A percentile compares a stretch with the other conserved stretches of the same genome.
Evolutionary conservation across 345 rosid genomes (phyloP).

Genomic region (Murraya paniculata): DNA sequence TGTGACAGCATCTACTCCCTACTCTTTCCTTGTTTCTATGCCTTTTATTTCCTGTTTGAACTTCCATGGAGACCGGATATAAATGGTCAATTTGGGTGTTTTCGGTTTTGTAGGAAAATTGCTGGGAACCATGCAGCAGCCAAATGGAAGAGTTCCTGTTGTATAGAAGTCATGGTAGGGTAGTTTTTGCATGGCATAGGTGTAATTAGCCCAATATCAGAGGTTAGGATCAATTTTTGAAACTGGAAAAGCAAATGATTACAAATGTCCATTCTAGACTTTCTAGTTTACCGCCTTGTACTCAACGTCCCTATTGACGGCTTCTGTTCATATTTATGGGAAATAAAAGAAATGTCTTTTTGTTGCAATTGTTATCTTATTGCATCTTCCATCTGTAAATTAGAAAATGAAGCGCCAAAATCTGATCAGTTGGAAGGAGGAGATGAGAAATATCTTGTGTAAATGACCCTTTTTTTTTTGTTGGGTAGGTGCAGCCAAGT

Average conservation of each 20-base stretch:
- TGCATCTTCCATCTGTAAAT: not conserved
- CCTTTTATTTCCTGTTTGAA: not conserved
- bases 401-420: not conserved
- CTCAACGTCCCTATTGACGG: not conserved
- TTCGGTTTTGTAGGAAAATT: slow-evolving; percentile 37
- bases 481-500: not conserved
- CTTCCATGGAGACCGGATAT: not conserved
- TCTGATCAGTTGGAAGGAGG: not conserved
- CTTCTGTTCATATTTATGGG: slow-evolving; percentile 25
- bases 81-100: not conserved
- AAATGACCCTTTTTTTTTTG: too few species aligned
- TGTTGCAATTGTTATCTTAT: not conserved
- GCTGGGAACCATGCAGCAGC: slow-evolving; percentile 35
- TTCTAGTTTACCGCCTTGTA: slow-evolving; percentile 14
- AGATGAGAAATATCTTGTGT: not conserved
- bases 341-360: slow-evolving; percentile 24
- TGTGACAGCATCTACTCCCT: not conserved
- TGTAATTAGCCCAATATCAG: slow-evolving; percentile 35
- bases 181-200: slow-evolving; percentile 24
- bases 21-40: not conserved
- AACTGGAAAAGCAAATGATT: slow-evolving; percentile 16
- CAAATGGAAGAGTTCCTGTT: slow-evolving; percentile 50
- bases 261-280: slow-evolving; percentile 24
- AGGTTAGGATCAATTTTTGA: slow-evolving; percentile 46
- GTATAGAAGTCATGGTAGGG: slow-evolving; percentile 32